These are phyloP conservation scores for Hippophae rhamnoides DNA, from an alignment of 306 rosid species.

Conservation along the genomic window DNA sequence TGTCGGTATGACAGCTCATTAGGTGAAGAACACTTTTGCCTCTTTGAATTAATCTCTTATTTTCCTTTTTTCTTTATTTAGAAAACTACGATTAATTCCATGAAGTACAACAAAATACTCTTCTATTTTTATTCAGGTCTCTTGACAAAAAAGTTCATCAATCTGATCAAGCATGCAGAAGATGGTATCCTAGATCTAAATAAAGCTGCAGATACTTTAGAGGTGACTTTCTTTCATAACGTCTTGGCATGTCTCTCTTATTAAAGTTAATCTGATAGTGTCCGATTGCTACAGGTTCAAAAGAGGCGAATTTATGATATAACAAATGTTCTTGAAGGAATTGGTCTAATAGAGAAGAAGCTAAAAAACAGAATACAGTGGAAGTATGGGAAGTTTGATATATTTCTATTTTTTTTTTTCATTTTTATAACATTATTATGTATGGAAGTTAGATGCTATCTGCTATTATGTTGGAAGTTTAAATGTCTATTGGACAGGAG, in stretches of 20 bases:
- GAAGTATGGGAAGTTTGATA: conserved; percentile 50
- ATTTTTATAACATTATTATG: too few species aligned
- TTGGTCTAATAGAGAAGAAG: conserved; percentile 96
- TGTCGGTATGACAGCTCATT: conserved; percentile 97
- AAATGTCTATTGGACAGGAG: conserved; percentile 9
- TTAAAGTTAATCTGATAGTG: conserved; percentile 19
- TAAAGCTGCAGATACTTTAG: conserved; percentile 90
- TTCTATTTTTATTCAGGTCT: conserved; percentile 42
- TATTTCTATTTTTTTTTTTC: conserved; percentile 9
- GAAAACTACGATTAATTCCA: background rate
- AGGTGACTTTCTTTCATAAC: conserved; percentile 42
- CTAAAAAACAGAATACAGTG: conserved; percentile 96
- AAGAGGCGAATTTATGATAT: conserved; percentile 96
- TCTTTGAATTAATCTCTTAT: background rate
- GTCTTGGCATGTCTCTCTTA: conserved; percentile 17
- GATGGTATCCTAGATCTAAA: conserved; percentile 65
- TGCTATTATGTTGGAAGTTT: conserved; percentile 16
- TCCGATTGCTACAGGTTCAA: conserved; percentile 61
- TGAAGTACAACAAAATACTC: conserved; percentile 15
- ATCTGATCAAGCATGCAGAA: conserved; percentile 89
- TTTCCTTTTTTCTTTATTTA: background rate
- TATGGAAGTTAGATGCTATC: conserved; percentile 1
- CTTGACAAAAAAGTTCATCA: conserved; percentile 86
- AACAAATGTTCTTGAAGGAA: conserved; percentile 98
- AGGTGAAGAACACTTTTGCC: conserved; percentile 37